Conservation (phyloP, 1,284 basidiomycete species). For the Cerioporus squamosus region DNA sequence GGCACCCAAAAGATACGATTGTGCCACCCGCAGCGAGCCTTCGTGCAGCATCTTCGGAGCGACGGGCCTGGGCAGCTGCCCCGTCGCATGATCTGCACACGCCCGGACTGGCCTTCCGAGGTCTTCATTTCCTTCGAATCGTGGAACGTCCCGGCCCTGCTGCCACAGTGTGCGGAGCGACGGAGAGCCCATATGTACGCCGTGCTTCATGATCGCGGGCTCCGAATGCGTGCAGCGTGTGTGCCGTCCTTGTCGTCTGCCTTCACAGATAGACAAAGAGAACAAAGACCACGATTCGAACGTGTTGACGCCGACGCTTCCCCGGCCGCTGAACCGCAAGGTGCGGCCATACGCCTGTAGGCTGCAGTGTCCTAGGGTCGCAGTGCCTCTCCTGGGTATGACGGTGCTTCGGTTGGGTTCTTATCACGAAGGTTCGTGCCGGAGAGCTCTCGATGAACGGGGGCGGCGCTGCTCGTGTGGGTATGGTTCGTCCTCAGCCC, state of each 20-base stretch:
- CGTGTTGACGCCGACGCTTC: neutral
- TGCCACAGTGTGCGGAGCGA: constrained; percentile 9
- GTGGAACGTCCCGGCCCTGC: neutral
- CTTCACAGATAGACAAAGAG: no score
- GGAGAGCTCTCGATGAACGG: neutral
- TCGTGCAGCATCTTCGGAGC: constrained; percentile 11
- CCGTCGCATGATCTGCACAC: constrained; percentile 19
- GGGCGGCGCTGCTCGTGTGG: neutral
- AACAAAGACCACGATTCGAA: neutral
- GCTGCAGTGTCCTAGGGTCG: neutral
- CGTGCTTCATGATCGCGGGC: constrained; percentile 6
- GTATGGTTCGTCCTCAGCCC: neutral
- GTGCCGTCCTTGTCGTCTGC: neutral
- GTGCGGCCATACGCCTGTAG: no score
- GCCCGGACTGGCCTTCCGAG: constrained; percentile 6
- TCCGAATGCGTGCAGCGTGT: constrained; percentile 4
- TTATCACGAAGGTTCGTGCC: no score
- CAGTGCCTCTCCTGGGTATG: neutral
- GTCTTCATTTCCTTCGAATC: neutral
- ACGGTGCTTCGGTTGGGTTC: no score
- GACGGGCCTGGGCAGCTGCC: constrained; percentile 15
- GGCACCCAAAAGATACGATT: neutral
- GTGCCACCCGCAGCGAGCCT: neutral
- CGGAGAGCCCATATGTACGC: constrained; percentile 4
- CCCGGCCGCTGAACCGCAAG: no score